Conservation (phyloP, 169 alveolate genomes). For the Fabrea salina region DNA sequence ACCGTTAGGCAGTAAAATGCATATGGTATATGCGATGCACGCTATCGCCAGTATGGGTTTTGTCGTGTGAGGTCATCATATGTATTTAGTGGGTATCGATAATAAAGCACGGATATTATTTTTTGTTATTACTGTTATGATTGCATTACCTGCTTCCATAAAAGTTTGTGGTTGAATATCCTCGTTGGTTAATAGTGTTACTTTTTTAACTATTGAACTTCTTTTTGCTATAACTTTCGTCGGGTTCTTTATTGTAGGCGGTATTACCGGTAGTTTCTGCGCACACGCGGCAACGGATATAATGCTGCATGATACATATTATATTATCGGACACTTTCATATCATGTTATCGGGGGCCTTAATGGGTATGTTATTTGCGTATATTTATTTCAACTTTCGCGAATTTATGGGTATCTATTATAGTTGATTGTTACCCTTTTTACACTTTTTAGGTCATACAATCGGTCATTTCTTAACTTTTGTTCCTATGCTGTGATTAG, state of each 20-base stretch:
- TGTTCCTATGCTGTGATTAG: slow-evolving; percentile 74
- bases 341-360: slow-evolving; percentile 76
- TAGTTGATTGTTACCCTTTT: slow-evolving; percentile 46
- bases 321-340: slow-evolving; percentile 76
- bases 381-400: slow-evolving; percentile 50
- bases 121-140: slow-evolving; percentile 64
- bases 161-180: slow-evolving; percentile 67
- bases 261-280: slow-evolving; percentile 75
- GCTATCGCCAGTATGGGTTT: slow-evolving; percentile 75
- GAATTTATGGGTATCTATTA: slow-evolving; percentile 43
- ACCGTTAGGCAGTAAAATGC: slow-evolving; percentile 63
- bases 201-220: slow-evolving; percentile 40
- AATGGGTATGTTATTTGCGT: slow-evolving; percentile 35
- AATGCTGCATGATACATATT: slow-evolving; percentile 67
- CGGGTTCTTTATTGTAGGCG: slow-evolving; percentile 66
- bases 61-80: slow-evolving; percentile 78
- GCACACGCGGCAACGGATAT: slow-evolving; percentile 77
- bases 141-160: slow-evolving; percentile 70
- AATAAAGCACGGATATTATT: slow-evolving; percentile 69
- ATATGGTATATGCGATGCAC: slow-evolving; percentile 80
- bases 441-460: slow-evolving; percentile 33
- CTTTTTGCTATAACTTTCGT: slow-evolving; percentile 58
- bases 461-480: slow-evolving; percentile 59
- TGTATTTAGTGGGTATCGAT: slow-evolving; percentile 76
- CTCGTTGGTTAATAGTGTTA: slow-evolving; percentile 41